Evolutionary conservation across 2,329 filamentous ascomycete genomes (phyloP), one percentile per base, ranked within the genome.

Genomic region (Aureobasidium sp.): DNA sequence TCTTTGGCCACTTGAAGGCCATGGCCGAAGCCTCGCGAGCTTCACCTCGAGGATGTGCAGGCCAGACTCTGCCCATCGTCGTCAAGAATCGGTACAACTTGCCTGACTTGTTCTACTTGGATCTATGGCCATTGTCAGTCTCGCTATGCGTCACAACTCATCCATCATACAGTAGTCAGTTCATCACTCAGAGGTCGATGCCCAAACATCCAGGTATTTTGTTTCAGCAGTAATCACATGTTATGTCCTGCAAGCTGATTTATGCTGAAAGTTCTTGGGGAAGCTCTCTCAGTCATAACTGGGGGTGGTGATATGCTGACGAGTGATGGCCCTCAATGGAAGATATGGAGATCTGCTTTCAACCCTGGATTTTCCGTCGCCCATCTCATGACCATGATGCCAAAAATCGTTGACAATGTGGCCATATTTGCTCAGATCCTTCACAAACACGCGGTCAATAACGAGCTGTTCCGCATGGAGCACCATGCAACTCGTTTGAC

Each of bases 261-360:
- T 13, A 23, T 25, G 13, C n/a, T n/a, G 1, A 45, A 37, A 1
- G 58, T 63, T 2, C 60, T 74, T 0, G 63, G 62, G 9, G 63
- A 68, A 0, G 69, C 71, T 60, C 65, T 75, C 33, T 62, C 67
- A 21, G 70, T 72, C 25, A 67, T 78, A 27, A 71, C 70, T 11
- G 75, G 74, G 1, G 67, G 67, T 5, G 61, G 66, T 21, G 74
- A 75, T 61, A 65, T 78, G 10, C 65, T 77, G 1, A 67, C 66
- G 8, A 69, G 68, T 35, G 71, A 75, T 27, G 75, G 74, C 1
- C 61, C 68, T 6, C 57, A 65, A 17, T 77, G 76, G 76, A 78
- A 77, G 66, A 73, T 70, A 60, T 76, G 74, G 74, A 68, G 76
- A 47, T 65, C 64, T 31, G 70, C 73, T 7, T 78, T 78, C 69